Evolutionary conservation across 228 moss, liverwort and hornwort genomes (phyloP), one percentile per base, ranked within the genome.

Genomic region (Sphagnum magellanicum): DNA sequence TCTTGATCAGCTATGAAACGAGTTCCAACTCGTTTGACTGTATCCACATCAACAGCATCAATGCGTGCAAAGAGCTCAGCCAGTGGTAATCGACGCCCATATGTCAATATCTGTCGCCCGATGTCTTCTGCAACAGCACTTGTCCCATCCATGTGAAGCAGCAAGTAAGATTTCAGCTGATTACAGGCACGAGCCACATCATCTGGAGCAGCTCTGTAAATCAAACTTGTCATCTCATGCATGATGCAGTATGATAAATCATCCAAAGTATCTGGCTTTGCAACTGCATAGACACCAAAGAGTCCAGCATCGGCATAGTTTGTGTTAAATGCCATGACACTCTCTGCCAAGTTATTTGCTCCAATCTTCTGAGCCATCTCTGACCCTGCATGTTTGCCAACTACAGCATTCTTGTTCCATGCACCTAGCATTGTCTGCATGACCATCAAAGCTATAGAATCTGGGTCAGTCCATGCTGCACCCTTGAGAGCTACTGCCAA

Each of bases 1-100:
- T 92, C 89, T 87, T 90, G 80, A 67, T 96, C 95, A 70, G 66
- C 89, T 53, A 96, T 96, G 74, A 96, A 96, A 69, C 91, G 92
- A 64, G 51, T 77, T 49, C 86, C 89, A 62, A 89, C 91, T 70
- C 87, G 82, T 71, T 87, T 87, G 74, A 92, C 77, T 50, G 83
- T 79, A 57, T 67, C 63, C 60, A 72, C 17, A 74, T 92, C 89
- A 66, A 92, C 89, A 64, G 89, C 84, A 77, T 92, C 91, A 69
- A 92, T 80, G 51, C 91, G 79, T 46, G 91, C 91, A 69, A 92
- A 89, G 32, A 87, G 73, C 70, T 92, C 91, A 62, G 87, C 82
- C 32, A 92, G 71, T n/a, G 91, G 89, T 60, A 92, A 72, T 74
- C 91, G 84, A 63, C 91, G 84, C 59, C 91, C 84, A 70, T 92